Base-by-base conservation (phyloP, 2,329 filamentous ascomycete species). In the Sporothrix schenckii region DNA sequence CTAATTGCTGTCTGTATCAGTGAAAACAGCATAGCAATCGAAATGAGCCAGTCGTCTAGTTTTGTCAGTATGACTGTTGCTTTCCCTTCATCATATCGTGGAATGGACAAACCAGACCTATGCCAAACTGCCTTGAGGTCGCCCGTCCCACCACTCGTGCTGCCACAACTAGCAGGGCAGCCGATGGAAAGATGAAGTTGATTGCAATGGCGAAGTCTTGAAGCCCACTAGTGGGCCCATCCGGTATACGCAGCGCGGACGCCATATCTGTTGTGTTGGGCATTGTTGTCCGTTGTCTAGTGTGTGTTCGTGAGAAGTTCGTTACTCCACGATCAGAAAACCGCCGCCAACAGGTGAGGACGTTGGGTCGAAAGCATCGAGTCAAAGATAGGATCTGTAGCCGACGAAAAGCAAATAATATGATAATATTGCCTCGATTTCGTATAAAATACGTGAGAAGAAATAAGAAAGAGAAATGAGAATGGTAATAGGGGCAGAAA, bases 31-130 rank as follows among this genome's bases (percentile, higher is more conserved):
- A 77, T 78, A 30, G 77, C 77, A 41, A 77, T 72, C 30, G 75
- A 75, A n/a, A 78, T 75, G 24, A 77, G 74, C 76, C 75, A 77
- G 73, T 78, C 77, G 54, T 78, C 77, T 70, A 71, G 70, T n/a
- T 7, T 14, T 21, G 50, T 24, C 16, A 68, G 56, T 56, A 27
- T 63, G 61, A 49, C 49, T n/a, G 19, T 54, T 1, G 4, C 11
- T 3, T 27, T 24, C 24, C 34, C 34, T 34, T 34, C 7, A 1
- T 34, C 34, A 34, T 9, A 34, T 24, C 0, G 21, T 53, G 14
- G 4, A 30, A 54, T 30, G 13, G 24, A 49, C 44, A 16, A 54
- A 11, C 4, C 52, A 54, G 27, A 54, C 52, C 52, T 41, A 71
- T 44, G 16, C 73, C 76, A 66, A 78, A 75, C 68, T 76, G 74